Conservation (phyloP, 768 basidiomycete genomes). For the Boletus pseudo-olivaceus region DNA sequence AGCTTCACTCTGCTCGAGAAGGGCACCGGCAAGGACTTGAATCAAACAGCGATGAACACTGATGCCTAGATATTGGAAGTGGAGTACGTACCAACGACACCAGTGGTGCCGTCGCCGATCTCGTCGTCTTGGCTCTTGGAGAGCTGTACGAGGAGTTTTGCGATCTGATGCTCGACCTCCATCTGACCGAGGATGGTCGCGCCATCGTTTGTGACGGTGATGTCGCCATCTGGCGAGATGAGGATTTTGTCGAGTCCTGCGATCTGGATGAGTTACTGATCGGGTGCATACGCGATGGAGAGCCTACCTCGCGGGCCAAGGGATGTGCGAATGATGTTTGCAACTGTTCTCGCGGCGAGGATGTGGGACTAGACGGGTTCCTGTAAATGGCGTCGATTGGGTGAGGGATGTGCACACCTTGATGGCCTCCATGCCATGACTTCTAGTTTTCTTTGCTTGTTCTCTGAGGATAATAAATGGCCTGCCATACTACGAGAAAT, state of each 20-base stretch:
- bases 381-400: background rate
- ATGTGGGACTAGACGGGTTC: constrained; percentile 72
- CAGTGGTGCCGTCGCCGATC: constrained; percentile 98
- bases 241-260: constrained; percentile 92
- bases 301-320: constrained; percentile 85
- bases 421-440: constrained; percentile 92
- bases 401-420: constrained; percentile 51
- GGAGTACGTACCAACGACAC: constrained; percentile 84
- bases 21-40: constrained; percentile 92
- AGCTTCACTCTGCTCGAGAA: constrained; percentile 90
- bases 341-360: constrained; percentile 88
- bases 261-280: constrained; percentile 8
- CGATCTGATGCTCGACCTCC: constrained; percentile 99
- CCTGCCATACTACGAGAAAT: constrained; percentile 68
- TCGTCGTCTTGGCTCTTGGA: constrained; percentile 99
- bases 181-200: constrained; percentile 98
- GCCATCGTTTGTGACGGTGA: constrained; percentile 98
- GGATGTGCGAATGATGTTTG: constrained; percentile 93
- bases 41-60: background rate
- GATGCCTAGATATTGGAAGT: constrained; percentile 1
- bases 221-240: constrained; percentile 95
- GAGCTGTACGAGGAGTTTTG: constrained; percentile 93
- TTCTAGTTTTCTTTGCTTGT: constrained; percentile 87
- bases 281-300: background rate
- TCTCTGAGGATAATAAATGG: constrained; percentile 98